Conservation (phyloP, 2,329 filamentous ascomycete genomes). For the Aspergillus sp. region DNA sequence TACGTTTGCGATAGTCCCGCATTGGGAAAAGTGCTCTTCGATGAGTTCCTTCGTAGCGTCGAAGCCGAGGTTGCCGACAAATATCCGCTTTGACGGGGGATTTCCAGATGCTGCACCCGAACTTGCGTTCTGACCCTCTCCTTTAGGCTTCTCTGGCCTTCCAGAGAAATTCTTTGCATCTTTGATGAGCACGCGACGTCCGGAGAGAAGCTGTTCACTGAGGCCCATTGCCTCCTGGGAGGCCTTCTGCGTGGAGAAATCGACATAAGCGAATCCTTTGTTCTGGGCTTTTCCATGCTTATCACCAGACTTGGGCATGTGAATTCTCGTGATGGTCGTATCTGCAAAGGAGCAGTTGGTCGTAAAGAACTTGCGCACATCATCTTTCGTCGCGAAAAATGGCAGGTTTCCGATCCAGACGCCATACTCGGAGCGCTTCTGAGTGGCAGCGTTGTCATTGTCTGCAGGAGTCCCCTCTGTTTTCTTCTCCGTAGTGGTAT, state of each 20-base stretch:
- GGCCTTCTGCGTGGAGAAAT: constrained; percentile 71
- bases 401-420: constrained; percentile 96
- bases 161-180: constrained; percentile 87
- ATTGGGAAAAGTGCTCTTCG: constrained; percentile 77
- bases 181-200: constrained; percentile 88
- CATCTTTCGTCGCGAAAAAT: constrained; percentile 74
- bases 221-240: constrained; percentile 78
- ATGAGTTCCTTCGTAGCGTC: constrained; percentile 79
- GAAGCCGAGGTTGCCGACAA: constrained; percentile 87
- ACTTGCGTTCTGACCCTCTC: constrained; percentile 33
- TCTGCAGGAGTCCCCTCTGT: constrained; percentile 39
- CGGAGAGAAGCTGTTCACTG: constrained; percentile 77
- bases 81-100: constrained; percentile 75
- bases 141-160: constrained; percentile 69
- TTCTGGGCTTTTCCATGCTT: constrained; percentile 65
- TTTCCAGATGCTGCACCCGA: constrained; percentile 50
- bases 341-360: constrained; percentile 66
- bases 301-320: constrained; percentile 67
- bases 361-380: constrained; percentile 78
- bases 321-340: constrained; percentile 77
- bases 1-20: constrained; percentile 77
- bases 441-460: constrained; percentile 23
- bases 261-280: constrained; percentile 94
- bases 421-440: constrained; percentile 71
- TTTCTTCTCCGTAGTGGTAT: constrained; percentile 36